These are phyloP conservation scores for Russula griseocarnosa DNA, from an alignment of 768 basidiomycete genomes.

Conservation along the genomic window DNA sequence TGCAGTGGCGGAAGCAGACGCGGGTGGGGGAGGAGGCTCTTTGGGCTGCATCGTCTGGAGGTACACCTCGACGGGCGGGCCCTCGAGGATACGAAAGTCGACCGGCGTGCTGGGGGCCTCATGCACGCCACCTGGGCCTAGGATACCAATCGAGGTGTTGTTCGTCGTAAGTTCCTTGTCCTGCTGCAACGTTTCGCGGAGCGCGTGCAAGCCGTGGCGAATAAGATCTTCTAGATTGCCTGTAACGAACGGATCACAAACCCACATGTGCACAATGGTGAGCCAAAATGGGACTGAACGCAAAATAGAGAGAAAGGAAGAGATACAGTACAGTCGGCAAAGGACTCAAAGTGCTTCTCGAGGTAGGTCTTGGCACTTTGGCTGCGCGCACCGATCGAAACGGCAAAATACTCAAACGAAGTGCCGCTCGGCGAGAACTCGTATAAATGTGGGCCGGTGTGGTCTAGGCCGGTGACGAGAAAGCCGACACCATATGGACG, in stretches of 20 bases:
- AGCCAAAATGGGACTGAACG: background rate
- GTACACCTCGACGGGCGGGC: slow-evolving; percentile 68
- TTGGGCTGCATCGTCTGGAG: slow-evolving; percentile 76
- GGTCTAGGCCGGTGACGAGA: slow-evolving; percentile 93
- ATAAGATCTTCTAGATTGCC: slow-evolving; percentile 85
- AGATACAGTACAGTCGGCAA: slow-evolving; percentile 60
- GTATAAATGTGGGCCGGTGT: slow-evolving; percentile 95
- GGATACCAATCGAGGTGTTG: slow-evolving; percentile 93
- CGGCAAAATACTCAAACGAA: slow-evolving; percentile 96
- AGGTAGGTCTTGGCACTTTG: slow-evolving; percentile 99
- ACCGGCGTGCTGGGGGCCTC: slow-evolving; percentile 48
- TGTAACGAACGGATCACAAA: slow-evolving; percentile 33
- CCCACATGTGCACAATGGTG: background rate
- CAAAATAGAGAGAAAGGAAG: slow-evolving; percentile 7
- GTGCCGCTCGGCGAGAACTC: slow-evolving; percentile 98
- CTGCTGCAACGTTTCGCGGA: slow-evolving; percentile 95
- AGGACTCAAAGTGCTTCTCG: slow-evolving; percentile 88
- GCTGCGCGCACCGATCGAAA: slow-evolving; percentile 96
- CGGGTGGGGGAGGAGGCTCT: slow-evolving; percentile 39
- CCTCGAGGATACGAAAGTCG: slow-evolving; percentile 85
- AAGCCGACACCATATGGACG: slow-evolving; percentile 98
- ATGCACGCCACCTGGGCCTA: slow-evolving; percentile 65
- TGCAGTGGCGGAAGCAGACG: slow-evolving; percentile 32
- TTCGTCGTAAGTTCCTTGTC: slow-evolving; percentile 92
- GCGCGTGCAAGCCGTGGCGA: slow-evolving; percentile 88